Conservation (phyloP, 306 rosid genomes). For the Quercus cerris region DNA sequence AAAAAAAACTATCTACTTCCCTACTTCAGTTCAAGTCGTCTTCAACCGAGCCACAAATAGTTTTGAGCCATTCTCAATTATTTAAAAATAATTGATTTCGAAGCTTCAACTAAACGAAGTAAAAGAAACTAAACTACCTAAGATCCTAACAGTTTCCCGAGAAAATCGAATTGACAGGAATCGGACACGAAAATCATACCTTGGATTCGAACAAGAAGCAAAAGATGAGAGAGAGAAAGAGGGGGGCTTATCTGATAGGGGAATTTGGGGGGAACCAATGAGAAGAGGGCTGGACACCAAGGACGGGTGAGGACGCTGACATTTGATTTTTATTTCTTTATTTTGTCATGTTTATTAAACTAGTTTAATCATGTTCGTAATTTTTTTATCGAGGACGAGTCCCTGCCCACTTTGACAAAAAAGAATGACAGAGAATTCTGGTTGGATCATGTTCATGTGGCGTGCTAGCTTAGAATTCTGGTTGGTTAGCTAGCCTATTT, state of each 20-base stretch:
- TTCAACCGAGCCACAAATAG: not conserved
- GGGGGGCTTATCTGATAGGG: conserved; percentile 13
- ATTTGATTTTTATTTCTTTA: not conserved
- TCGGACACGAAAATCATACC: conserved; percentile 2
- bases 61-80: not conserved
- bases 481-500: too few species aligned
- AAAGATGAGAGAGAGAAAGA: not conserved
- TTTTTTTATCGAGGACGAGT: too few species aligned
- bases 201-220: not conserved
- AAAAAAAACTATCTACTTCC: too few species aligned
- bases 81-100: too few species aligned
- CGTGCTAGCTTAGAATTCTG: too few species aligned
- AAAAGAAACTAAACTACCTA: not conserved
- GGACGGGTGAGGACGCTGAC: conserved; percentile 4
- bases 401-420: too few species aligned
- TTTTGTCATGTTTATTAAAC: too few species aligned
- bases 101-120: not conserved
- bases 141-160: not conserved
- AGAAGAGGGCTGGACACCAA: conserved; percentile 11
- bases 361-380: too few species aligned
- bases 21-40: too few species aligned
- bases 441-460: too few species aligned
- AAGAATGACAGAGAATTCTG: too few species aligned
- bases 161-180: not conserved
- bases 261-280: conserved; percentile 30